Evolutionary conservation across 345 rosid species (phyloP), one percentile per base, ranked within the genome.

Genomic region (Pistacia integerrima): DNA sequence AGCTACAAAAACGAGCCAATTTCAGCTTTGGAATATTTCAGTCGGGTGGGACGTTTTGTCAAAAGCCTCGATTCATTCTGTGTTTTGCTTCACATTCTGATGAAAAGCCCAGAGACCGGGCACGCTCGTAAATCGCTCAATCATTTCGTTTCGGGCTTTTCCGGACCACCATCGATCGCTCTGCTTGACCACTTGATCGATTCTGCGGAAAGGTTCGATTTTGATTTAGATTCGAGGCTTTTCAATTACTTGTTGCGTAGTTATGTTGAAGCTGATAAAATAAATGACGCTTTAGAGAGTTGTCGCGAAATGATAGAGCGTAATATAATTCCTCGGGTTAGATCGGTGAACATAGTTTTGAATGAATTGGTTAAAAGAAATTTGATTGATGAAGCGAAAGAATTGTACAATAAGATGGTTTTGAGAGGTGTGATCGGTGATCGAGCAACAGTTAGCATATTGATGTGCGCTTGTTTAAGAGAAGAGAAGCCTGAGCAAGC

Each of bases 161-260:
- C 88, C 55, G 75, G 64, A 8, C 79, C 88, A 33, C 20, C 62
- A 49, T 80, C 97, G 7, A 48, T 49, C 14, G 81, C 74, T 57
- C 41, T 87, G 33, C 79, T 92, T 36, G 84, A 77, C 76, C 79
- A 72, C 46, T 81, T 93, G 71, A 75, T 86, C 9, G 85, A 84
- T 33, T 80, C 82, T 2, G 81, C 87, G 0, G 78, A 83, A 59
- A 75, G 70, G n/a, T 87, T 79, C 57, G 84, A 83, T 36, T 87
- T 90, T 71, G 79, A 87, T 66, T 74, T 79, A 12, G 81, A 86
- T 80, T 67, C 81, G 0, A 71, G 84, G 77, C 84, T 87, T 78
- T 88, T 90, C 68, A 78, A 78, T 79, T 90, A 85, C 84, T 84
- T 92, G 85, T 79, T 94, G 83, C 80, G 79, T 82, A 86, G 93